phyloP scores from a whole-genome alignment of 2,329 filamentous ascomycete genomes.

The Penicillium sp. region DNA sequence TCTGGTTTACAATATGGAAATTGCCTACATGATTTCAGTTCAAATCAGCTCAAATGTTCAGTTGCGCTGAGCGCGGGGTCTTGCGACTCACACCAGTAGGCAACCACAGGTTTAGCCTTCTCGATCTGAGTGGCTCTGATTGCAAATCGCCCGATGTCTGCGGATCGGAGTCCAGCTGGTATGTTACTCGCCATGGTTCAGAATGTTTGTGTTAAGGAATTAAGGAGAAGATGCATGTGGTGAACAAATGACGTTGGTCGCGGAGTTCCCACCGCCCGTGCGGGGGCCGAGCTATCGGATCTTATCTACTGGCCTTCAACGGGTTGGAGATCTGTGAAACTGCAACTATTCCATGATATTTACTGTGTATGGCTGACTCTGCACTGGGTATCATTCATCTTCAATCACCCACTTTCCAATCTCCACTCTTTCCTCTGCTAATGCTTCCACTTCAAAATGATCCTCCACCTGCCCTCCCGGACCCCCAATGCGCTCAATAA shows the following conservation, averaged over 20 bases:
- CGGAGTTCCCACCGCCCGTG: conserved; percentile 18
- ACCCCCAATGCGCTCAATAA: conserved; percentile 69
- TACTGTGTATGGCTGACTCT: not conserved
- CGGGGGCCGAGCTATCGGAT: conserved; percentile 5
- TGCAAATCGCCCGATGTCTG: conserved; percentile 77
- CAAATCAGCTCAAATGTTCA: conserved; percentile 12
- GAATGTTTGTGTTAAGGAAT: not conserved
- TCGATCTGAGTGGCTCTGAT: conserved; percentile 76
- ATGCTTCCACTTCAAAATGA: conserved; percentile 37
- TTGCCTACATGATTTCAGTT: conserved; percentile 50
- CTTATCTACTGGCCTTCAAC: not conserved
- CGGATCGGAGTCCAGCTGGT: conserved; percentile 64
- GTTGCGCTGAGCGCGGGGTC: conserved; percentile 4
- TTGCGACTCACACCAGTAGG: conserved; percentile 77
- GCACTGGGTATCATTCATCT: conserved; percentile 19
- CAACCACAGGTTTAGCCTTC: conserved; percentile 71
- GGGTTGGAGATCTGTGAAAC: not conserved
- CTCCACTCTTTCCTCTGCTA: conserved; percentile 37
- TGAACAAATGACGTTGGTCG: conserved; percentile 19
- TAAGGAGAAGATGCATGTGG: conserved; percentile 2
- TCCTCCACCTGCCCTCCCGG: conserved; percentile 44
- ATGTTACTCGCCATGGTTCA: conserved; percentile 60
- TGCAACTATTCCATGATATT: not conserved
- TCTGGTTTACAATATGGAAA: conserved; percentile 87
- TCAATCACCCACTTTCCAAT: conserved; percentile 38